These are phyloP conservation scores for Aristolochia contorta DNA, from an alignment of 164 flowering plant species.

Conservation along the genomic window DNA sequence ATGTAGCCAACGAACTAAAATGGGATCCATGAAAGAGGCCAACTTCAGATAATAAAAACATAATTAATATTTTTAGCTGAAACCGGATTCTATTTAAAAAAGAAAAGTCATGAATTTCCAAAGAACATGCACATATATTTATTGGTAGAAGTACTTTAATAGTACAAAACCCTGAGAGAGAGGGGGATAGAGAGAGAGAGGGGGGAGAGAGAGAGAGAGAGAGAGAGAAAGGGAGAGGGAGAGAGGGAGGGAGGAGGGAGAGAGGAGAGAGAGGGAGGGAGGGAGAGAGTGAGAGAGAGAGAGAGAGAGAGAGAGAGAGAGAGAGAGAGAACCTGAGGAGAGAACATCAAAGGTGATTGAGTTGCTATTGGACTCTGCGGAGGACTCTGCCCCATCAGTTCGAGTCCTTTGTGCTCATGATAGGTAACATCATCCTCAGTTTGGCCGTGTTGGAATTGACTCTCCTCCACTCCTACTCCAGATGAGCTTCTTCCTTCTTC, in stretches of 20 bases:
- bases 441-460: constrained; percentile 8
- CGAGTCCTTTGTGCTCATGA: constrained; percentile 21
- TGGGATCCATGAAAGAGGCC: no score
- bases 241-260: neutral
- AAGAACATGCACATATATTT: no score
- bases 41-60: no score
- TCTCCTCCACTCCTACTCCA: constrained; percentile 21
- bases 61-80: no score
- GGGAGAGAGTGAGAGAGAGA: neutral
- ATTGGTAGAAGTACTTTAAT: no score
- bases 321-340: constrained; percentile 51
- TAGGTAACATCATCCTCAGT: constrained; percentile 19
- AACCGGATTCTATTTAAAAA: no score
- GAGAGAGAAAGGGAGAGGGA: no score
- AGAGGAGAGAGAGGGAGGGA: neutral
- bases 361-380: constrained; percentile 63
- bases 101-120: no score
- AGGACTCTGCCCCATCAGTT: constrained; percentile 63
- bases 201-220: no score
- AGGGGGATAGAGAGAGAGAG: no score
- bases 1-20: no score
- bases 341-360: constrained; percentile 61
- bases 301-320: neutral
- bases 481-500: constrained; percentile 42
- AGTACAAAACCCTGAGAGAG: no score